These are phyloP conservation scores for Pisolithus sp. DNA, from an alignment of 768 basidiomycete species.

Conservation along the genomic window DNA sequence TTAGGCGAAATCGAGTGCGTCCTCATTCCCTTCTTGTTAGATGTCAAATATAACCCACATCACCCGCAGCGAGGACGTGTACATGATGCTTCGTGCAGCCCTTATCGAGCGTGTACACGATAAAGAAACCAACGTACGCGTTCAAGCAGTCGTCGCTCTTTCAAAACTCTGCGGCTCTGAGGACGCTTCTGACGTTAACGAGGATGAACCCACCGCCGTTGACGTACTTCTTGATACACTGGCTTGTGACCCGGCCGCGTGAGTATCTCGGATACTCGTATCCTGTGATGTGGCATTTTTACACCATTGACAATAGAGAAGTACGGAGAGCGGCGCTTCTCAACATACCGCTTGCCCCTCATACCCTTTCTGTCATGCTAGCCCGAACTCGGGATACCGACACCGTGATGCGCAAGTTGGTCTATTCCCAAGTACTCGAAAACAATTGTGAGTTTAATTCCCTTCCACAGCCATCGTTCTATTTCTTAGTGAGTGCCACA, in stretches of 20 bases:
- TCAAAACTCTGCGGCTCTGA: conserved; percentile 72
- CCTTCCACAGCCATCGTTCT: background rate
- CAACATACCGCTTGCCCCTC: conserved; percentile 53
- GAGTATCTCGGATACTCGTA: conserved; percentile 23
- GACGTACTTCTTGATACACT: conserved; percentile 65
- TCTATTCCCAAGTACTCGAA: conserved; percentile 58
- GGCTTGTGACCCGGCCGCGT: conserved; percentile 71
- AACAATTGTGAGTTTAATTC: conserved; percentile 27
- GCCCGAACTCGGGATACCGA: conserved; percentile 79
- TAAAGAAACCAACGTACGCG: conserved; percentile 70
- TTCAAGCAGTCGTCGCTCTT: conserved; percentile 75
- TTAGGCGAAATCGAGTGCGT: conserved; percentile 84
- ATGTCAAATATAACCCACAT: background rate
- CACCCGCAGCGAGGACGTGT: conserved; percentile 65
- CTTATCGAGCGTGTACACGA: conserved; percentile 72
- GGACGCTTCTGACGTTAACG: conserved; percentile 49
- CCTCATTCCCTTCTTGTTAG: background rate
- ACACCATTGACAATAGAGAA: conserved; percentile 47
- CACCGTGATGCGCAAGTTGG: conserved; percentile 60
- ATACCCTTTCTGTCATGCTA: conserved; percentile 62
- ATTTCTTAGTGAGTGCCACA: background rate
- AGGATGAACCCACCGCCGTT: conserved; percentile 38
- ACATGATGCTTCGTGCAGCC: conserved; percentile 48
- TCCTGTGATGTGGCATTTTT: background rate
- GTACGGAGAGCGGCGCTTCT: conserved; percentile 77